Evolutionary conservation across 805 yeast species (phyloP), one percentile per base, ranked within the genome.

Genomic region (Candida pseudofarinosa): DNA sequence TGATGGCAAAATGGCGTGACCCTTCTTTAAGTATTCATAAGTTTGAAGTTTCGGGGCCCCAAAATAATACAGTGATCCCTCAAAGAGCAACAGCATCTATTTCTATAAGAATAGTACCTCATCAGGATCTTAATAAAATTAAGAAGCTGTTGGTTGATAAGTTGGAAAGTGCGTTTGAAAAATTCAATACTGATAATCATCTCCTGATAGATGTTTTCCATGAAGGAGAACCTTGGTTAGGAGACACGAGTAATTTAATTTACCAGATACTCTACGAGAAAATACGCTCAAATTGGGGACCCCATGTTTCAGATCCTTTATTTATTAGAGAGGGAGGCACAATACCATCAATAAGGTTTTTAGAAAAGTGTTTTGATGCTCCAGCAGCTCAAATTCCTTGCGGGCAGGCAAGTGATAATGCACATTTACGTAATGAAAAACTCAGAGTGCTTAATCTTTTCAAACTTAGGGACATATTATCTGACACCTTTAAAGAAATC

Each of bases 251-350:
- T 12, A 89, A 87, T 55, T 73, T 73, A 35, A 88, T 90, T 1
- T 93, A 86, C 60, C 73, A 78, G 52, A 73, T 85, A 6, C 67
- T 93, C 30, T 71, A 74, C 42, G 67, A 77, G 18, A 88, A 85
- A 39, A 69, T 91, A 26, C 64, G 69, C 34, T 60, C 68, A 3
- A 86, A 81, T 42, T 91, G 99, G 99, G 80, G 77, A 0, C 65
- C 71, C 10, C 83, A 82, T 39, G 53, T 55, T 7, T 57, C 60
- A 1, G 87, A 85, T 42, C 97, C 98, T 2, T 66, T 91, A 34
- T 83, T 81, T 46, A 87, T 93, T 26, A 78, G 98, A 50, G 99
- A 93, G 67, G 99, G 99, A 47, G 99, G 99, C 0, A 88, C 97
- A 0, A 89, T 91, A 59, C 97, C 99, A 1, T 83, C 91, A 8